These are phyloP conservation scores for Clonostachys chloroleuca DNA, from an alignment of 2,329 filamentous ascomycete genomes.

Conservation along the genomic window DNA sequence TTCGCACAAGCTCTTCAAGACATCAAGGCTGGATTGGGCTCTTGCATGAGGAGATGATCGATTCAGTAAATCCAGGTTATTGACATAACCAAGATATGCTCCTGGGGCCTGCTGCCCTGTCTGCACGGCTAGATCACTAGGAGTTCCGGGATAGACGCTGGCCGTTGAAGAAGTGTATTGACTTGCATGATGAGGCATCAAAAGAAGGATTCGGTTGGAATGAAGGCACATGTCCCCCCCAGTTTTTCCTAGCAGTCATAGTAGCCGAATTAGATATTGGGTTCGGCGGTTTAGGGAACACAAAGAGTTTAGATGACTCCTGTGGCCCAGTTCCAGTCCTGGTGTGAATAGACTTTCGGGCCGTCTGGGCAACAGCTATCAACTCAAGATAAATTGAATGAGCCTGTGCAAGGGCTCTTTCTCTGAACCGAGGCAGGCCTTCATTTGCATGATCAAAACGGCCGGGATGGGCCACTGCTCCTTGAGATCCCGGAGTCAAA, in stretches of 20 bases:
- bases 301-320: conserved; percentile 40
- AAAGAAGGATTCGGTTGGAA: too few relatives aligned
- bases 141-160: too few relatives aligned
- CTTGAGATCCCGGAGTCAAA: too few relatives aligned
- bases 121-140: too few relatives aligned
- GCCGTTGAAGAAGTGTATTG: too few relatives aligned
- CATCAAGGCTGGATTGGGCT: conserved; percentile 64
- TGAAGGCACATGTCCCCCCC: too few relatives aligned
- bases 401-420: conserved; percentile 65
- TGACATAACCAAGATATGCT: too few relatives aligned
- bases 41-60: conserved; percentile 35
- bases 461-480: too few relatives aligned
- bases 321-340: conserved; percentile 29
- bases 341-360: conserved; percentile 41
- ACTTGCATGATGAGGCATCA: too few relatives aligned
- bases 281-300: conserved; percentile 50
- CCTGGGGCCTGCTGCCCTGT: too few relatives aligned
- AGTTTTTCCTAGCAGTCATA: not conserved
- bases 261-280: conserved; percentile 3
- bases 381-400: conserved; percentile 70
- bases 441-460: too few relatives aligned
- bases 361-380: conserved; percentile 58
- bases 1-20: conserved; percentile 70
- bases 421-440: conserved; percentile 48
- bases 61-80: not conserved